Evolutionary conservation across 2,329 filamentous ascomycete genomes (phyloP).

Genomic region (Fusarium tupiense): DNA sequence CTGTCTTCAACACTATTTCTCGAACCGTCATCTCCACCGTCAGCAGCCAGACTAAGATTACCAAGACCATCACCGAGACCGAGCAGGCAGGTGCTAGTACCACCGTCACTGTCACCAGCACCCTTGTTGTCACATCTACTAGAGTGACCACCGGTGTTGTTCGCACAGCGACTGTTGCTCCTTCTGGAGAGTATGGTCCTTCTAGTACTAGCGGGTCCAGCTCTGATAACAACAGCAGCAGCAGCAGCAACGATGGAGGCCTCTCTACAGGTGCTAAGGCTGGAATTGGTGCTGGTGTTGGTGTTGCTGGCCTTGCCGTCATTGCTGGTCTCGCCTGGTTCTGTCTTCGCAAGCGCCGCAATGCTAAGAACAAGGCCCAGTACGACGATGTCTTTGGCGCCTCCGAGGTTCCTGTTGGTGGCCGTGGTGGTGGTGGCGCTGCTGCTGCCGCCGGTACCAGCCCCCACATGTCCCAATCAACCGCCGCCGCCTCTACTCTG

Average conservation of each 20-base stretch:
- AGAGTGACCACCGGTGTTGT: slow-evolving; percentile 46
- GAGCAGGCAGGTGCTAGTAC: slow-evolving; percentile 49
- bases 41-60: slow-evolving; percentile 43
- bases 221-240: slow-evolving; percentile 19
- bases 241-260: slow-evolving; percentile 38
- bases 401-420: slow-evolving; percentile 55
- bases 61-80: slow-evolving; percentile 48
- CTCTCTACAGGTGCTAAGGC: slow-evolving; percentile 56
- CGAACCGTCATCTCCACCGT: slow-evolving; percentile 47
- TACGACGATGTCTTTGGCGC: slow-evolving; percentile 54
- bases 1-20: slow-evolving; percentile 44
- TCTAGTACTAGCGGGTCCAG: slow-evolving; percentile 22
- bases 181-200: slow-evolving; percentile 40
- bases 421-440: slow-evolving; percentile 33
- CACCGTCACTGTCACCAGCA: slow-evolving; percentile 52
- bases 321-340: slow-evolving; percentile 45
- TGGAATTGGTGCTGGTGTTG: slow-evolving; percentile 55
- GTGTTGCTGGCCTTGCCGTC: slow-evolving; percentile 49
- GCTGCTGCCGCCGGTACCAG: slow-evolving; percentile 26
- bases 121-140: slow-evolving; percentile 49
- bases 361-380: slow-evolving; percentile 46
- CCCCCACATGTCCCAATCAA: slow-evolving; percentile 47
- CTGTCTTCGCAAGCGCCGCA: slow-evolving; percentile 46
- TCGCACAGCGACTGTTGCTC: slow-evolving; percentile 41
- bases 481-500: slow-evolving; percentile 40